Base-by-base conservation (phyloP, 768 basidiomycete species). In the Tulasnella calospora region DNA sequence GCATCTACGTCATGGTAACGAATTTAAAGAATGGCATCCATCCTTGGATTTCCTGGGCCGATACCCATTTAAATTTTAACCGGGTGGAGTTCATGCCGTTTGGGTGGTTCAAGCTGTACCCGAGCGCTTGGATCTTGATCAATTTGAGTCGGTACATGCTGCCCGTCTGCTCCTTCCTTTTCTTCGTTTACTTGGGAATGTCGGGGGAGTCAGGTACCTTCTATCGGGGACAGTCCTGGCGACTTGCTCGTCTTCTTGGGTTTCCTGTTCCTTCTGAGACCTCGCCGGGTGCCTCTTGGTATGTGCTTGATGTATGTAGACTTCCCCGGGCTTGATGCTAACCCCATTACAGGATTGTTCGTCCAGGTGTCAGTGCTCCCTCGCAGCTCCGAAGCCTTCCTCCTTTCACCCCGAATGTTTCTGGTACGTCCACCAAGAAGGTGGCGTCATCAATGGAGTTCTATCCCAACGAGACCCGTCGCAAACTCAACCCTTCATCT, bases 121-220 rank as follows among this genome's bases (percentile, higher is more conserved):
- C 67, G 44, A 55, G 35, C 55, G 40, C 40, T 73, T 77, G 88
- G 90, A 81, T 71, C 40, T 10, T 40, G 21, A 23, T 80, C 33
- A 47, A 71, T 46, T 30, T 88, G 46, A 85, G 83, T 7, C 87
- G 90, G 73, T 90, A 89, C 89, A 74, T 85, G 33, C 81, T 85
- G 23, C 79, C 89, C 10, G 79, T 86, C 44, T 88, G 87, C 80
- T 88, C 89, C 3, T 83, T 91, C 79, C 19, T 88, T 61, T 92
- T 92, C 85, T 92, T 92, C 81, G 83, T 82, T n/a, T 89, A 90
- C 85, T 92, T 92, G 81, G 91, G 90, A 1, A 88, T 91, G 74
- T 27, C 80, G 41, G 69, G 79, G 27, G 76, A 80, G 41, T 35
- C 80, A 38, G 47, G 57, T 27, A 30, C 35, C 55, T 72, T 61